Base-by-base conservation (phyloP, 768 basidiomycete species). In the Hysterangium stoloniferum region DNA sequence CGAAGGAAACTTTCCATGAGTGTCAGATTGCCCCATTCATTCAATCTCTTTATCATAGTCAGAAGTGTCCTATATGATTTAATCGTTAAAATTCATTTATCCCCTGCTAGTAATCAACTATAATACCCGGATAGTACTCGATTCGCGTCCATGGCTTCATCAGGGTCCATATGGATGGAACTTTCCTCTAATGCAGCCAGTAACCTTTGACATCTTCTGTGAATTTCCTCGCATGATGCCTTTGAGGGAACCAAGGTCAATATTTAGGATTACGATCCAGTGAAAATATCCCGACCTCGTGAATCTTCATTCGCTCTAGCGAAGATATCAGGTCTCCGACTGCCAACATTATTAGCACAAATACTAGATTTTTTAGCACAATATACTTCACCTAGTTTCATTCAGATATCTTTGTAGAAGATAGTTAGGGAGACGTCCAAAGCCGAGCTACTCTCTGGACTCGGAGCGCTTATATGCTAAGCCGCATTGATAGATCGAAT, bases 21-120 rank as follows among this genome's bases (percentile, higher is more conserved):
- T 7, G 43, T 45, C 43, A 45, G 43, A 45, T 28, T 15, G 12
- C 43, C 43, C 43, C 43, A 45, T 4, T 45, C 43, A 31, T 45
- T 28, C 12, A 45, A 19, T 27, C 43, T 15, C 25, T 31, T 45
- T 4, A 24, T 45, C 13, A 45, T 45, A 2, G 22, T 45, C 3
- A 25, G 31, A 31, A 45, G 43, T 28, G 31, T 45, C 8, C 43
- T 45, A 34, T 34, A 34, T n/a, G n/a, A n/a, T n/a, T n/a, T n/a
- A 12, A 20, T 45, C 12, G n/a, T 8, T 12, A 15, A 25, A 15
- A 15, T 20, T 31, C 8, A 4, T 4, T 17, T 24, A 13, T 19
- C 12, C 8, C 8, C 6, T 4, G 11, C 13, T 25, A 45, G 9
- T 22, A 27, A 11, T 19, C 12, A 7, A 8, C 12, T 27, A 11